Percentiles rank a stretch among this genome's conserved stretches.
Conservation (phyloP, 2,329 filamentous ascomycete genomes). For the Amesomyces nigricolor region DNA sequence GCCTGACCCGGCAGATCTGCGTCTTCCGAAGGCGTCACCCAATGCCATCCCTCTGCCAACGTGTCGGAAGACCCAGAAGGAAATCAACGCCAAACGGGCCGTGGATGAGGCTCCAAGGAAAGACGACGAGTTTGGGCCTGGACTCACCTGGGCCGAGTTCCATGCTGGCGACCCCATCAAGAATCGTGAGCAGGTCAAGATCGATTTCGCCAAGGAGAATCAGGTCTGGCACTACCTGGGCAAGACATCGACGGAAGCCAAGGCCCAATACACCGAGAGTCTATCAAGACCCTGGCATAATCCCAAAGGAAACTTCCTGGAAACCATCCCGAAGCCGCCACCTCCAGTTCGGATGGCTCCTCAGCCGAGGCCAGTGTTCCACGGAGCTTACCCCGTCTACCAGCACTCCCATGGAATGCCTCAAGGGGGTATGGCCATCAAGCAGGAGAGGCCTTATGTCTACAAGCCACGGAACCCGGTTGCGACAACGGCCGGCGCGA, state of each 20-base stretch:
- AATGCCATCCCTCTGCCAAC: constrained; percentile 67
- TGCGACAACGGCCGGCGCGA: constrained; percentile 18
- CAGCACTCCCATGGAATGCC: constrained; percentile 6
- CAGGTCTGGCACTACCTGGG: constrained; percentile 88
- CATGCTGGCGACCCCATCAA: constrained; percentile 49
- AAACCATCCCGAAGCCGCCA: constrained; percentile 52
- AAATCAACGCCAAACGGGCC: constrained; percentile 61
- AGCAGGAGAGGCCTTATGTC: constrained; percentile 45
- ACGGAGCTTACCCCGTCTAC: constrained; percentile 20
- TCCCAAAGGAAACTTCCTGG: constrained; percentile 64
- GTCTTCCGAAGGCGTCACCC: constrained; percentile 66
- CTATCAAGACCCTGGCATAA: constrained; percentile 55
- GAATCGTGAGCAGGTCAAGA: constrained; percentile 58
- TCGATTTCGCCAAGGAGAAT: constrained; percentile 66
- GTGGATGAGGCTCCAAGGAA: constrained; percentile 58
- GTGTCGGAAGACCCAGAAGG: constrained; percentile 56
- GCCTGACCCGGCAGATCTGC: constrained; percentile 64
- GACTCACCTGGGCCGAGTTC: constrained; percentile 76
- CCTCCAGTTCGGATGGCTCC: constrained; percentile 25
- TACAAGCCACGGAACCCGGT: constrained; percentile 46
- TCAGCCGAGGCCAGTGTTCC: constrained; percentile 18
- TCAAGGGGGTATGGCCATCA: constrained; percentile 17
- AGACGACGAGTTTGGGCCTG: constrained; percentile 61
- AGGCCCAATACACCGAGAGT: constrained; percentile 85
- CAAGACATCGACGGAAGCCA: constrained; percentile 79